These are phyloP conservation scores for Trametes sanguinea DNA, from an alignment of 768 basidiomycete species.

Conservation along the genomic window DNA sequence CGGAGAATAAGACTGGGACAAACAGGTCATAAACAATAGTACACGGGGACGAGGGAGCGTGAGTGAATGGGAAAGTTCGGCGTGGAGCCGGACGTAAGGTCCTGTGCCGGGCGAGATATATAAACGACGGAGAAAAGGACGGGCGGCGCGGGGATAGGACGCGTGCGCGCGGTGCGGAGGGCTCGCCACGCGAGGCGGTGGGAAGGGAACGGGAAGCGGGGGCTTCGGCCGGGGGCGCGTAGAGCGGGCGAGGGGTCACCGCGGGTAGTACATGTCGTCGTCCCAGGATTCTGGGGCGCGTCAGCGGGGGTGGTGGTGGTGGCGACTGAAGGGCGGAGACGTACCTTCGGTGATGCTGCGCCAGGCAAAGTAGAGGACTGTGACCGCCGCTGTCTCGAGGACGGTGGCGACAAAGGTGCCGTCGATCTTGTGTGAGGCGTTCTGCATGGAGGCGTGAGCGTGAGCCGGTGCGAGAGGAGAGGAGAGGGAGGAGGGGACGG, in stretches of 20 bases:
- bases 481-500: constrained; percentile 31
- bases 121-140: not conserved
- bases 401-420: constrained; percentile 86
- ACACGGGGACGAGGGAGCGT: not conserved
- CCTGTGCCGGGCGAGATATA: not conserved
- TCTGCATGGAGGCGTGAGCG: constrained; percentile 36
- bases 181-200: not conserved
- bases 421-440: constrained; percentile 71
- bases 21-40: not conserved
- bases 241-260: constrained; percentile 20
- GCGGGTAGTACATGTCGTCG: constrained; percentile 48
- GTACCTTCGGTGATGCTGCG: constrained; percentile 84
- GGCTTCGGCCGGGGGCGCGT: not conserved
- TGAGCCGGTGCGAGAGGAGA: not conserved
- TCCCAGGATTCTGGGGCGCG: constrained; percentile 44
- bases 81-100: not conserved
- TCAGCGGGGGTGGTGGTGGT: not conserved
- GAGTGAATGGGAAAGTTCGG: not conserved
- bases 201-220: not conserved
- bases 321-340: constrained; percentile 27
- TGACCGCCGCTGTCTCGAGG: constrained; percentile 75
- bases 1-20: not conserved
- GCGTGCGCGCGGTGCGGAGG: not conserved
- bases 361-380: constrained; percentile 78
- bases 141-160: not conserved